A percentile compares a stretch with the other conserved stretches of the same genome.
Evolutionary conservation across 1,284 basidiomycete species (phyloP).

Genomic region (Fomitopsis palustris): DNA sequence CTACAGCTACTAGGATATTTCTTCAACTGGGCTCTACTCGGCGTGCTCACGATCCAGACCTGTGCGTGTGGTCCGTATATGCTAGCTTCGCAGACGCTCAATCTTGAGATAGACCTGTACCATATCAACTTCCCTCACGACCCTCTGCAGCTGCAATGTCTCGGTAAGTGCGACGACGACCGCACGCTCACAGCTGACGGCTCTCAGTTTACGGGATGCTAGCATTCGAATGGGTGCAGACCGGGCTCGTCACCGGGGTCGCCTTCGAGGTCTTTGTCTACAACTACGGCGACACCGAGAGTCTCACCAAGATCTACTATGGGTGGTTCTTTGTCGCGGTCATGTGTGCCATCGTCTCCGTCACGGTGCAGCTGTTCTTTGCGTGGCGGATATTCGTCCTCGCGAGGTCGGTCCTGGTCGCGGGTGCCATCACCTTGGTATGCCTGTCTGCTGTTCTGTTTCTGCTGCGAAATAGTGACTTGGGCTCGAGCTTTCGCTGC

Average conservation of each 20-base stretch:
- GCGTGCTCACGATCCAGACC: constrained; percentile 1
- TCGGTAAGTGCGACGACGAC: not conserved
- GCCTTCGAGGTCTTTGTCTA: constrained; percentile 15
- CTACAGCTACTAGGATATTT: not conserved
- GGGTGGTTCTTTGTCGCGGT: not conserved
- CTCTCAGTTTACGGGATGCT: constrained; percentile 13
- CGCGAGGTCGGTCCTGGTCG: not conserved
- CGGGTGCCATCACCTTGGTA: not conserved
- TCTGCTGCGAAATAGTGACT: not conserved
- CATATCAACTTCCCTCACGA: constrained; percentile 8
- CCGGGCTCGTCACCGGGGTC: constrained; percentile 10
- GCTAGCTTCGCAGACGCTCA: too few species aligned
- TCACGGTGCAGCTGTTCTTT: not conserved
- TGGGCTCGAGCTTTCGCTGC: not conserved
- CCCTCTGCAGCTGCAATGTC: not conserved
- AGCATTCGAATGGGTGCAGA: constrained; percentile 13
- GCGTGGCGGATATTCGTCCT: not conserved
- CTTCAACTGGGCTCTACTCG: constrained; percentile 13
- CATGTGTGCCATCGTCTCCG: not conserved
- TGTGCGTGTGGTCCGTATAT: not conserved
- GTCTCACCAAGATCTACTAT: not conserved
- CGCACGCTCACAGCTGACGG: too few species aligned
- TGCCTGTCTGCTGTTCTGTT: not conserved
- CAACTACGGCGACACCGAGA: constrained; percentile 9
- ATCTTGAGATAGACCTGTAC: constrained; percentile 5